Evolutionary conservation across 805 yeast genomes (phyloP).

Genomic region (Blastobotrys americana): DNA sequence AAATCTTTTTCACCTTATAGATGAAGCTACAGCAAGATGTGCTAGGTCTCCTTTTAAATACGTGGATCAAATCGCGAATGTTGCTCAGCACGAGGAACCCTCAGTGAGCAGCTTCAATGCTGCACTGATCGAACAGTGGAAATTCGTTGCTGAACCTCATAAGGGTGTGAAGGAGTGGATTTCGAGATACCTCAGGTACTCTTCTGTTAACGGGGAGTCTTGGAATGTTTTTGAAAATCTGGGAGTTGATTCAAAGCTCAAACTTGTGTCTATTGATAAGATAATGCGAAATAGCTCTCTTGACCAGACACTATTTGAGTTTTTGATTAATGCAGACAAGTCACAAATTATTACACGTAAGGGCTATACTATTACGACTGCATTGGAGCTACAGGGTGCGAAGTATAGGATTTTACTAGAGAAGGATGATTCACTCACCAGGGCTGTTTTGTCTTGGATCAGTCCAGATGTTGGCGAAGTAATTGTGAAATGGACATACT

Average conservation of each 20-base stretch:
- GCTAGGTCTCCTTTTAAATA: slow-evolving; percentile 78
- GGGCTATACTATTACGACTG: background rate
- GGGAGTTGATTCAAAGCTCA: background rate
- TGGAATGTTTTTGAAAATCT: background rate
- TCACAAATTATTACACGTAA: too few relatives aligned
- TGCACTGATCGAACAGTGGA: slow-evolving; percentile 62
- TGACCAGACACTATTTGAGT: background rate
- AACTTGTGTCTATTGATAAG: too few relatives aligned
- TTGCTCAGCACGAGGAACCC: slow-evolving; percentile 15
- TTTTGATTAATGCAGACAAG: background rate
- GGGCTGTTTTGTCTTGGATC: background rate
- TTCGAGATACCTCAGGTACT: slow-evolving; percentile 38
- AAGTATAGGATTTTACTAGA: background rate
- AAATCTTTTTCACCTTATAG: slow-evolving; percentile 56
- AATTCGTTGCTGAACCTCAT: slow-evolving; percentile 38
- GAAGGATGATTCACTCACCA: background rate
- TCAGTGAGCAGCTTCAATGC: slow-evolving; percentile 50
- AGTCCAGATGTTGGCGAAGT: background rate
- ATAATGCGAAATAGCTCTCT: background rate
- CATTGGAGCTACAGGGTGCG: background rate
- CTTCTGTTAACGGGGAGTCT: slow-evolving; percentile 52
- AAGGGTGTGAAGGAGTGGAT: slow-evolving; percentile 43
- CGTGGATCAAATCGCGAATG: slow-evolving; percentile 45
- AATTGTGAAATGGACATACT: background rate
- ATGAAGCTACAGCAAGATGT: slow-evolving; percentile 67